Evolutionary conservation across 345 rosid species (phyloP), one percentile per base, ranked within the genome.

Genomic region (Brassica napus): DNA sequence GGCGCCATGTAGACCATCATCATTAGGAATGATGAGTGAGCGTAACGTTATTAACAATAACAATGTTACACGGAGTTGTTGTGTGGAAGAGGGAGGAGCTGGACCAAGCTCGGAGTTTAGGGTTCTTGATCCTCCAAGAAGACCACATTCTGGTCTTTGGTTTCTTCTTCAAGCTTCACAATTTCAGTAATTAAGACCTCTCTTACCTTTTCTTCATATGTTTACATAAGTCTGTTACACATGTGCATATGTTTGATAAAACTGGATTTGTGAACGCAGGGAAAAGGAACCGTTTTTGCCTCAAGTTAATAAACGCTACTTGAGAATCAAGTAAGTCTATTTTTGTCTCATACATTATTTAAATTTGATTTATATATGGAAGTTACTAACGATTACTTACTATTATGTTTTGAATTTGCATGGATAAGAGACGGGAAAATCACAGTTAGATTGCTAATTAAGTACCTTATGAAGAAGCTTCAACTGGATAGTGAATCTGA

Each of bases 81-180:
- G 39, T 66, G 52, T 66, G 68, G 77, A 73, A 3, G 77, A 67
- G n/a, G 69, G 68, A 44, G 70, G 64, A 44, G 89, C 88, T 32
- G 96, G 93, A 59, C 88, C 96, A 63, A 88, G 90, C 84, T 82
- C 87, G 2, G 90, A 87, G 65, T 81, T 91, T 72, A 81, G 92
- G 85, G 85, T 93, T 78, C 82, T 90, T 63, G 95, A 89, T 87
- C 92, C 98, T 77, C 79, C 96, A 0, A 85, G 83, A 62, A 87
- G 97, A 84, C 90, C 92, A 62, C 88, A 85, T 87, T 87, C 96
- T 34, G 97, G 99, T 82, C 80, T 95, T 84, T 95, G 99, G 99
- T 95, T 95, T 82, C 84, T 86, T 79, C 90, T 95, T 66, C 92
- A 90, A 82, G 97, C 98, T 34, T 93, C 98, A 31, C 91, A 82